A percentile compares a stretch with the other conserved stretches of the same genome.
Conservation (phyloP, 192 early-diverging fungal genomes). For the Coemansia sp. region DNA sequence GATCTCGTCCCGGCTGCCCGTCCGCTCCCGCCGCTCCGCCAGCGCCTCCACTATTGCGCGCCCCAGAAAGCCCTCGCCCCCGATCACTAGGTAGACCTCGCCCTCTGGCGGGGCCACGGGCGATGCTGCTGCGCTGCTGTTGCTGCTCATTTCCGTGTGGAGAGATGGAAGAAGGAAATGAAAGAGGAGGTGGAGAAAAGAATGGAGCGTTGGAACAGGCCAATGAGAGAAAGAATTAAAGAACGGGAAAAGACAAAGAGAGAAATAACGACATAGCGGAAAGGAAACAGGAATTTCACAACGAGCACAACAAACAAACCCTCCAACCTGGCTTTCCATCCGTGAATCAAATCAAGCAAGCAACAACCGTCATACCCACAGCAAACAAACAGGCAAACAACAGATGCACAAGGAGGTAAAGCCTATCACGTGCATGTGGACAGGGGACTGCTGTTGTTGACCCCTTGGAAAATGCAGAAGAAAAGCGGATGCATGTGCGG, state of each 20-base stretch:
- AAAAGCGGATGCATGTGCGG: too few relatives aligned
- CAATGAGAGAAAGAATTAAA: background rate
- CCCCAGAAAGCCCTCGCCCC: conserved; percentile 90
- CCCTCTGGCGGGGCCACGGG: conserved; percentile 7
- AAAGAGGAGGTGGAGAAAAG: background rate
- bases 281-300: too few relatives aligned
- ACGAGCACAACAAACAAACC: background rate
- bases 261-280: background rate
- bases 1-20: conserved; percentile 55
- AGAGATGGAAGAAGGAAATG: background rate
- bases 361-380: too few relatives aligned
- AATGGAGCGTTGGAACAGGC: background rate
- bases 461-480: too few relatives aligned
- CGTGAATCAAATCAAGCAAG: too few relatives aligned
- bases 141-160: background rate
- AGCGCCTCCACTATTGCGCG: conserved; percentile 75
- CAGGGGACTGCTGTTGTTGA: too few relatives aligned
- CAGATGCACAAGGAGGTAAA: too few relatives aligned
- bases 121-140: conserved; percentile 1
- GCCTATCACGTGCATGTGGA: too few relatives aligned
- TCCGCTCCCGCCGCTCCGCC: conserved; percentile 48
- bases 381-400: too few relatives aligned
- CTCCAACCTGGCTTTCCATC: background rate
- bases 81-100: conserved; percentile 70
- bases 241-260: background rate